A percentile compares a stretch with the other conserved stretches of the same genome.
Conservation (phyloP, 2,329 filamentous ascomycete species). For the Metarhizium guizhouense region DNA sequence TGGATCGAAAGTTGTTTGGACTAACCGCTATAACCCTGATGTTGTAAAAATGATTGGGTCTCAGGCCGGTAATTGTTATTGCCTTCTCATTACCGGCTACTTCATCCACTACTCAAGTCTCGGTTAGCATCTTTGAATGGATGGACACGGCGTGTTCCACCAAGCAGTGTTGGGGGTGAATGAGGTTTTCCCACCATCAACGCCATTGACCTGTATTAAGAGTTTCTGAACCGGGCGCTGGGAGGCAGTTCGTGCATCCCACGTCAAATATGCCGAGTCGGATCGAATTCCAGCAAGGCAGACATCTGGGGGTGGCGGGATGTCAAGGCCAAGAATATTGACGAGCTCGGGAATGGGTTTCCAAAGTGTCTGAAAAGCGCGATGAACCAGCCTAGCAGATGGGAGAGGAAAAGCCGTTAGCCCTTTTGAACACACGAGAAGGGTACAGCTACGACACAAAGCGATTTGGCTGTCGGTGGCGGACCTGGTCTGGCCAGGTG, state of each 20-base stretch:
- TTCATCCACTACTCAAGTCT: conserved; percentile 58
- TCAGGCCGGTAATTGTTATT: conserved; percentile 83
- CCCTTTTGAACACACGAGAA: neutral
- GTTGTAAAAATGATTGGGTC: conserved; percentile 84
- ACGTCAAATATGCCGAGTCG: conserved; percentile 82
- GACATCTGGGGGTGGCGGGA: conserved; percentile 80
- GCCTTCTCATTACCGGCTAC: conserved; percentile 47
- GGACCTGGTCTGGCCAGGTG: neutral
- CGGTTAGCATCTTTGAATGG: neutral
- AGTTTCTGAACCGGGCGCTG: conserved; percentile 72
- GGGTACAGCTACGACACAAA: neutral
- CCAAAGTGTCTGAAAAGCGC: conserved; percentile 80
- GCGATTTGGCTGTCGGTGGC: neutral
- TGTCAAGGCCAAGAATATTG: conserved; percentile 84
- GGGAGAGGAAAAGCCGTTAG: conserved; percentile 8
- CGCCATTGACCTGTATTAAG: conserved; percentile 86
- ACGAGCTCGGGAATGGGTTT: conserved; percentile 89
- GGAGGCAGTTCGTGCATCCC: conserved; percentile 60
- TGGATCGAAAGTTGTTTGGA: conserved; percentile 83
- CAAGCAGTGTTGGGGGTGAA: too few relatives aligned
- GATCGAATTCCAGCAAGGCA: conserved; percentile 83
- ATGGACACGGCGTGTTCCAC: neutral
- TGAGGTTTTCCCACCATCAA: conserved; percentile 58
- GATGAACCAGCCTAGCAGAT: conserved; percentile 62
- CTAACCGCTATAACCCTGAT: conserved; percentile 89